Percentiles rank a stretch among this genome's conserved stretches.
phyloP scores from a whole-genome alignment of 1,284 basidiomycete species.

The Ganoderma sp. region DNA sequence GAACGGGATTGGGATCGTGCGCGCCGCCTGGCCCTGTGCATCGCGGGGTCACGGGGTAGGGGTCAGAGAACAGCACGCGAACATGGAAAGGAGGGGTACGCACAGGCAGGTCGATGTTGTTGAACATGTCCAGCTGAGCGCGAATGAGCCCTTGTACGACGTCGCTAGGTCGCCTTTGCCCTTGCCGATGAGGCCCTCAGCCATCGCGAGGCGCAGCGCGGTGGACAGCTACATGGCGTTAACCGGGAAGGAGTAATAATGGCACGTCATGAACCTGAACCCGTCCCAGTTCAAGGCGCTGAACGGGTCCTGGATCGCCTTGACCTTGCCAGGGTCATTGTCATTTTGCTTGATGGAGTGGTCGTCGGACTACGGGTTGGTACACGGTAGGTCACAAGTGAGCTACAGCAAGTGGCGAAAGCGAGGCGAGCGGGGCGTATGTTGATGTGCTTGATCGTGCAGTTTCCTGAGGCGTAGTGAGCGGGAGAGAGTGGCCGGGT shows the following conservation, averaged over 20 bases:
- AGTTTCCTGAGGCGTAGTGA: background rate
- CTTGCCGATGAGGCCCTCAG: constrained; percentile 13
- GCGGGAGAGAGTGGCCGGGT: background rate
- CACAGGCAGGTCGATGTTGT: constrained; percentile 18
- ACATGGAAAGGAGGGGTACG: background rate
- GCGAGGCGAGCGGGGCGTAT: background rate
- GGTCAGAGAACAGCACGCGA: too few relatives aligned
- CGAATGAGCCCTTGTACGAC: constrained; percentile 13
- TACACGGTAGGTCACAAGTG: too few relatives aligned
- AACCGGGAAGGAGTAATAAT: background rate
- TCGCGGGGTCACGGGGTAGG: background rate
- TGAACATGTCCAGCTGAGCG: constrained; percentile 10
- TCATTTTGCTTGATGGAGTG: constrained; percentile 1
- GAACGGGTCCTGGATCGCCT: constrained; percentile 2
- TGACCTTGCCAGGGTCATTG: constrained; percentile 4
- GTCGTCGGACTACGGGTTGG: constrained; percentile 7
- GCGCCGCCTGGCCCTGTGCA: background rate
- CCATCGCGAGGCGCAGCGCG: constrained; percentile 13
- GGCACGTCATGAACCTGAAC: constrained; percentile 14
- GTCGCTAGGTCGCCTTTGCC: constrained; percentile 8
- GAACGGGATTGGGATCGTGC: constrained; percentile 14
- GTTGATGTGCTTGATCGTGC: constrained; percentile 10
- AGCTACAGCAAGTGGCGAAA: too few relatives aligned
- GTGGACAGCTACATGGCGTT: constrained; percentile 6
- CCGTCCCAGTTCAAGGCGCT: constrained; percentile 15